Conservation (phyloP, 768 basidiomycete species). For the Neoboletus brunneissimus region DNA sequence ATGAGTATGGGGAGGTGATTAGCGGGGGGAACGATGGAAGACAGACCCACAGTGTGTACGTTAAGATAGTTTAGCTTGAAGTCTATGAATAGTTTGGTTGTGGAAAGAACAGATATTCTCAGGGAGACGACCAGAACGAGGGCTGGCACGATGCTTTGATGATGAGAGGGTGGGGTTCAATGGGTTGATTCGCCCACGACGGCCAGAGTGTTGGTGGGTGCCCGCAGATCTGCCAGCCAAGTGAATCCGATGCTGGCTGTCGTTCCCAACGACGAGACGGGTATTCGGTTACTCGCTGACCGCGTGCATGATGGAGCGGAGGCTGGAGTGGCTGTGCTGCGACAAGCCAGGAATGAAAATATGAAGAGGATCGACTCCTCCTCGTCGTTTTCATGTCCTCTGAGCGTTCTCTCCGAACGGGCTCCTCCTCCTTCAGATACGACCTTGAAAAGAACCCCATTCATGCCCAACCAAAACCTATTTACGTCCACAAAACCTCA, state of each 20-base stretch:
- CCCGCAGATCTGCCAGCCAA: constrained; percentile 2
- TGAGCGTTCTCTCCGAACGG: constrained; percentile 46
- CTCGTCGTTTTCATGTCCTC: not conserved
- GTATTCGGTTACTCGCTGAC: no score
- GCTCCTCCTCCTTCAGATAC: constrained; percentile 57
- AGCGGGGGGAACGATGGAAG: not conserved
- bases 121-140: constrained; percentile 2
- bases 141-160: constrained; percentile 6
- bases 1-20: not conserved
- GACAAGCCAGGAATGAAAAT: not conserved
- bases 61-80: constrained; percentile 41
- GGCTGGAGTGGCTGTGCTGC: constrained; percentile 2
- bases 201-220: not conserved
- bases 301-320: not conserved
- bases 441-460: constrained; percentile 39
- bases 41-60: constrained; percentile 51
- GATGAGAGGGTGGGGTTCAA: not conserved
- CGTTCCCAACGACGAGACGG: no score
- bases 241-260: constrained; percentile 26
- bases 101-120: constrained; percentile 6
- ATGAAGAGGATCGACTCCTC: not conserved
- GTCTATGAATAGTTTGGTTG: constrained; percentile 45
- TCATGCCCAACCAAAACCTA: constrained; percentile 9
- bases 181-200: constrained; percentile 1
- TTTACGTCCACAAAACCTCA: constrained; percentile 34